Base-by-base conservation (phyloP, 768 basidiomycete genomes). In the Tephrocybe sp. region DNA sequence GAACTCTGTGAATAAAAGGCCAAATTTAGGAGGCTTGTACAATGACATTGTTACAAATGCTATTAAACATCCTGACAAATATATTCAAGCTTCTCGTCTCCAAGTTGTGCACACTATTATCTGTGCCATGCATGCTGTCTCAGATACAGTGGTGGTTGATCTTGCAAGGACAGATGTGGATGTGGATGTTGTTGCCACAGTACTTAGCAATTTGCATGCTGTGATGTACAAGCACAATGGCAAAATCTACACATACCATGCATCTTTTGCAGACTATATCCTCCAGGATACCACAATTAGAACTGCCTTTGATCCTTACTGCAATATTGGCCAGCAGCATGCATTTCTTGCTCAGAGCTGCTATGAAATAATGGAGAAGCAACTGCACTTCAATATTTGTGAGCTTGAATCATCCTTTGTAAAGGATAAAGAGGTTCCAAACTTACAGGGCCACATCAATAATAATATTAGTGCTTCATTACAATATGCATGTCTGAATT, bases 31-130 rank as follows among this genome's bases (percentile, higher is more conserved):
- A 6, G 9, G 27, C 21, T 12, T 46, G n/a, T 46, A 46, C 8
- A 13, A 18, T 13, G 9, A 37, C 9, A 46, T 46, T 37, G 45
- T 46, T 5, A 39, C 27, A 9, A 22, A 31, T 38, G 46, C 37
- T 39, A 13, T 47, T 16, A 30, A 15, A 6, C 21, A 22, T 24
- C 4, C 37, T 9, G 3, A 9, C 3, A 4, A 24, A 9, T 11
- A 4, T 1, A 24, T 47, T 39, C 27, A 39, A 19, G 19, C 26
- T 21, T n/a, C 35, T 38, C 45, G 26, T 6, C 44, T 45, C 6
- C 9, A 36, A 4, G 12, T 46, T 37, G 26, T 46, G 15, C 45
- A 46, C 34, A 39, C 36, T 13, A 47, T 47, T 47, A 25, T 47
- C 22, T 47, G 46, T 47, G 46, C 36, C 37, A 30, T 24, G 15